Base-by-base conservation (phyloP, 306 rosid species). In the Vigna unguiculata region DNA sequence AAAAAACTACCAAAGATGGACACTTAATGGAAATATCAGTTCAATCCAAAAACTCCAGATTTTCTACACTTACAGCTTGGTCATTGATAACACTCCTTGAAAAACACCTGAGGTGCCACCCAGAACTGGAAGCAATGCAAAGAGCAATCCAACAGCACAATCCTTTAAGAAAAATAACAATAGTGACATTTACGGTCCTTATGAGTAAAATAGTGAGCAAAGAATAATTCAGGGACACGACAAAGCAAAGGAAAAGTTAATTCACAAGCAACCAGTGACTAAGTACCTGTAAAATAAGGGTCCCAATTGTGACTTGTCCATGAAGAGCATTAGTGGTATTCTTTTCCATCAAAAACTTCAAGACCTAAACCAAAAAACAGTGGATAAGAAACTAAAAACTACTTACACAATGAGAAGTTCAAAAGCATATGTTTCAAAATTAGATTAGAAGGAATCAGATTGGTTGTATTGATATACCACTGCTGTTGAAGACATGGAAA, bases 61-160 rank as follows among this genome's bases (percentile, higher is more conserved):
- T 55, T 78, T 78, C 63, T 51, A 49, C 81, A 84, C 97, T 86
- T 85, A 96, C 99, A 86, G 86, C 85, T 89, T 91, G 52, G 88
- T 87, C 98, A 96, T 92, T 82, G 98, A 96, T 67, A 96, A 81
- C 77, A 92, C 80, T 81, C 99, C 99, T 75, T 96, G 93, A 80
- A 96, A 90, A 82, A 96, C 90, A 58, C 98, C 99, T 41, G 98
- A 92, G 78, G 96, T 90, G 59, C 97, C 99, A 77, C 95, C 98
- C 19, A 92, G 91, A 82, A 96, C 88, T 6, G 99, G 99, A 86
- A 96, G 99, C 87, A 96, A 77, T 52, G 99, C 97, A 91, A 96
- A 96, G 74, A 96, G 92, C 93, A 96, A 91, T 65, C 99, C 99
- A 63, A 92, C 99, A 55, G 99, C 92, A 83, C 98, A 91, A 77